These are phyloP conservation scores for Spergularia azorica DNA, from an alignment of 179 eudicot species.

Conservation along the genomic window DNA sequence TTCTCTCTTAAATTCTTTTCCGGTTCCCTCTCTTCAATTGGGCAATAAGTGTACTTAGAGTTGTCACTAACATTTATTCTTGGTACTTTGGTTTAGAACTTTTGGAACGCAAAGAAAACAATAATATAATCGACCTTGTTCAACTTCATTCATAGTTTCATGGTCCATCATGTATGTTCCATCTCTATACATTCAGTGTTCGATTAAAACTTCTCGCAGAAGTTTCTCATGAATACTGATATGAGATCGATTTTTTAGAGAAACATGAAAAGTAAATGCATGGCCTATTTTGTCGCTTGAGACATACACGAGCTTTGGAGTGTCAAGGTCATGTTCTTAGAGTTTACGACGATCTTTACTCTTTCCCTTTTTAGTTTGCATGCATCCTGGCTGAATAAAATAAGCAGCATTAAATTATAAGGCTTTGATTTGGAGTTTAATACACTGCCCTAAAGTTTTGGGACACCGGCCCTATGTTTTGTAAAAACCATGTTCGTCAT, in stretches of 20 bases:
- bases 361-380: slow-evolving; percentile 2
- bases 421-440: no score
- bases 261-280: slow-evolving; percentile 24
- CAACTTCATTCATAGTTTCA: not conserved
- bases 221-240: not conserved
- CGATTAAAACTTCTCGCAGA: not conserved
- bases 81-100: slow-evolving; percentile 13
- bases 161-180: not conserved
- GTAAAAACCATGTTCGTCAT: no score
- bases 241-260: not conserved
- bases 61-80: slow-evolving; percentile 20
- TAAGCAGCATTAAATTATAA: no score
- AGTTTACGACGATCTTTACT: slow-evolving; percentile 14
- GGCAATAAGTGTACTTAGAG: slow-evolving; percentile 9
- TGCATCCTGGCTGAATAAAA: no score
- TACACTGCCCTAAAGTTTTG: no score
- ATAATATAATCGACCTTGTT: no score
- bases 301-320: slow-evolving; percentile 16
- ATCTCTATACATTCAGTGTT: not conserved
- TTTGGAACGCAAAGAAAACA: no score
- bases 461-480: no score
- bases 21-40: slow-evolving; percentile 12
- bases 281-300: slow-evolving; percentile 1
- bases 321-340: not conserved
- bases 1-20: not conserved